phyloP scores from a whole-genome alignment of 345 rosid genomes.

The Euclidium syriacum region DNA sequence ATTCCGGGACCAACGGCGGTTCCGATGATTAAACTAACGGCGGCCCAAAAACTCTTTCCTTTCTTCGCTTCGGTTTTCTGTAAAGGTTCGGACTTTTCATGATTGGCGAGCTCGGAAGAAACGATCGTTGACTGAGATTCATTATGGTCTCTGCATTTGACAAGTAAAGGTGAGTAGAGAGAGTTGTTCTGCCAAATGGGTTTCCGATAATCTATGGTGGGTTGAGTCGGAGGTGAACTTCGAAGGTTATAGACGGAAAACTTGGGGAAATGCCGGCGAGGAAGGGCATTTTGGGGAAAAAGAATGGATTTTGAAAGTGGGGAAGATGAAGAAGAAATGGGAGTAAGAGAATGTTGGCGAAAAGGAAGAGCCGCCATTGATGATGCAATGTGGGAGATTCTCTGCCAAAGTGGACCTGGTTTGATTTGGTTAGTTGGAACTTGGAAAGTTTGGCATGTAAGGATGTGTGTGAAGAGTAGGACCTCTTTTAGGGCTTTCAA shows the following conservation, averaged over 20 bases:
- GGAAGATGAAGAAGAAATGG: conserved; percentile 12
- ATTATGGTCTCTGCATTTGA: conserved; percentile 25
- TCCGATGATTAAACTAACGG: conserved; percentile 81
- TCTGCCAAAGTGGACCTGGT: conserved; percentile 23
- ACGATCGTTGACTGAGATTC: conserved; percentile 6
- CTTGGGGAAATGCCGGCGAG: conserved; percentile 8
- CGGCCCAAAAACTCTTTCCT: conserved; percentile 84
- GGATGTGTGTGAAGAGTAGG: background rate
- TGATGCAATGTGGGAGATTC: conserved; percentile 22
- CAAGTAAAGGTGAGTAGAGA: conserved; percentile 4
- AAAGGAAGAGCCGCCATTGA: conserved; percentile 27
- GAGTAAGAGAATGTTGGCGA: conserved; percentile 8
- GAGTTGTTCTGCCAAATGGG: background rate
- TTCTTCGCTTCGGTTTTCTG: background rate
- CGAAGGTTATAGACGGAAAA: background rate
- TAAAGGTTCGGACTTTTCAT: conserved; percentile 23
- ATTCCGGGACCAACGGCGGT: conserved; percentile 95
- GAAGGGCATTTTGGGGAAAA: conserved; percentile 10
- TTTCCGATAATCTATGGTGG: background rate
- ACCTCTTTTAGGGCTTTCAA: background rate
- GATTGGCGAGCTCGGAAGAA: background rate
- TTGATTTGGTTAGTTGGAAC: background rate
- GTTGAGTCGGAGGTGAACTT: background rate
- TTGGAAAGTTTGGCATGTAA: background rate
- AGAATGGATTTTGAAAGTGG: background rate